Conservation (phyloP, 2,329 filamentous ascomycete species). For the Nannizzia gypsea region DNA sequence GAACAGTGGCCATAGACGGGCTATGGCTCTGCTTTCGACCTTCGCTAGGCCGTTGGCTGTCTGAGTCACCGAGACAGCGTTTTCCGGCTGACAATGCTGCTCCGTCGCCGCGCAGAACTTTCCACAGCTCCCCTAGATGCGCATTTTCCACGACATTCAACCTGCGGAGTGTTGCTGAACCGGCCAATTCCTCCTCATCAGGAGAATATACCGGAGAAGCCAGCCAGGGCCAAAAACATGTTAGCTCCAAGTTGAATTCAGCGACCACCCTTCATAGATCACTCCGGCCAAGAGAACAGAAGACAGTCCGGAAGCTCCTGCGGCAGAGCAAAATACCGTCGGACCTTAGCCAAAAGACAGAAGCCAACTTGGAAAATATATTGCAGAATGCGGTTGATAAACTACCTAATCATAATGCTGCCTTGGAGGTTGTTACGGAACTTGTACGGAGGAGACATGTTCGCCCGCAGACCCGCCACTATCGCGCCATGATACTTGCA, state of each 20-base stretch:
- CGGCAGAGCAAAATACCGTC: slow-evolving; percentile 14
- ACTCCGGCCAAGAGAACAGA: not conserved
- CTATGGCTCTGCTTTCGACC: slow-evolving; percentile 34
- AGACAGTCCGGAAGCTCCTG: not conserved
- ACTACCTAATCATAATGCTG: slow-evolving; percentile 18
- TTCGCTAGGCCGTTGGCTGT: slow-evolving; percentile 19
- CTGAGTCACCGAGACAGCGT: not conserved
- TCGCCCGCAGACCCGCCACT: slow-evolving; percentile 37
- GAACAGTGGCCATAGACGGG: slow-evolving; percentile 25
- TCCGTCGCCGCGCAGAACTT: not conserved
- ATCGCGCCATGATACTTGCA: slow-evolving; percentile 61
- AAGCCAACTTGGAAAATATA: slow-evolving; percentile 20
- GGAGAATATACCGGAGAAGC: not conserved
- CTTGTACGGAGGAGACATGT: slow-evolving; percentile 29
- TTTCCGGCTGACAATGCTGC: not conserved
- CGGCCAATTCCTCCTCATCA: not conserved
- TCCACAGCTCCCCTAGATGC: not conserved
- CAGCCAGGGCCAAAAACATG: not conserved
- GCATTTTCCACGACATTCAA: not conserved
- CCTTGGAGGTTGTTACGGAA: slow-evolving; percentile 26
- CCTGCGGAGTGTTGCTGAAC: not conserved
- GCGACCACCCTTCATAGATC: not conserved
- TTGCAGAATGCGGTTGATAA: slow-evolving; percentile 20
- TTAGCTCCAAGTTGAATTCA: not conserved
- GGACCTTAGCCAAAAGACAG: slow-evolving; percentile 14